Percentiles rank a stretch among this genome's conserved stretches.
These are phyloP conservation scores for Monosporascus sp. DNA, from an alignment of 2,329 filamentous ascomycete genomes.

Conservation along the genomic window DNA sequence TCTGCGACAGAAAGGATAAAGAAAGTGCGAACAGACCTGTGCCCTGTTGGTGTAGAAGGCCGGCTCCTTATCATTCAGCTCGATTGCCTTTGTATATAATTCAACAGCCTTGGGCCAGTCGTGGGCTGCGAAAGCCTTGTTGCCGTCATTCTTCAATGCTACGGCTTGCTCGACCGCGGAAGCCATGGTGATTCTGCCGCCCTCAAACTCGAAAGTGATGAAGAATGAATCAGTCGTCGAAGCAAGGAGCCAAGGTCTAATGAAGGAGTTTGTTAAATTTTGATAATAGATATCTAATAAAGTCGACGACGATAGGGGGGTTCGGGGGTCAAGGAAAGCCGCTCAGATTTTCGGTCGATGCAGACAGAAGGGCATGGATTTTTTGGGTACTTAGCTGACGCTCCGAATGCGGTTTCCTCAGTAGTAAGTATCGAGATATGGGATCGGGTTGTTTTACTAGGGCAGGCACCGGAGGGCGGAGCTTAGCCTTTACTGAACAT, in stretches of 20 bases:
- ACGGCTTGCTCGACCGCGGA: conserved; percentile 60
- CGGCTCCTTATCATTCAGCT: conserved; percentile 73
- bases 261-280: not conserved
- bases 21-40: conserved; percentile 56
- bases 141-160: conserved; percentile 87
- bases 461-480: not conserved
- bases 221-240: no score
- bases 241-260: not conserved
- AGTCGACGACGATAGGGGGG: no score
- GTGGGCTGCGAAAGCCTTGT: conserved; percentile 83
- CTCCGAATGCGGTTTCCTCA: conserved; percentile 1
- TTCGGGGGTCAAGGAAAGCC: no score
- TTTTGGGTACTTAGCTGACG: not conserved
- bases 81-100: conserved; percentile 83
- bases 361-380: no score
- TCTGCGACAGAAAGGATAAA: not conserved
- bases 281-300: no score
- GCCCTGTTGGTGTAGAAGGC: conserved; percentile 93
- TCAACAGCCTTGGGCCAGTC: conserved; percentile 81
- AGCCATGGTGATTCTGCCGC: conserved; percentile 29
- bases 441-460: not conserved
- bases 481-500: no score
- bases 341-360: no score
- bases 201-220: not conserved
- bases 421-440: not conserved